A percentile compares a stretch with the other conserved stretches of the same genome.
These are phyloP conservation scores for Neophaeococcomyces mojaviensis DNA, from an alignment of 2,329 filamentous ascomycete species.

Conservation along the genomic window DNA sequence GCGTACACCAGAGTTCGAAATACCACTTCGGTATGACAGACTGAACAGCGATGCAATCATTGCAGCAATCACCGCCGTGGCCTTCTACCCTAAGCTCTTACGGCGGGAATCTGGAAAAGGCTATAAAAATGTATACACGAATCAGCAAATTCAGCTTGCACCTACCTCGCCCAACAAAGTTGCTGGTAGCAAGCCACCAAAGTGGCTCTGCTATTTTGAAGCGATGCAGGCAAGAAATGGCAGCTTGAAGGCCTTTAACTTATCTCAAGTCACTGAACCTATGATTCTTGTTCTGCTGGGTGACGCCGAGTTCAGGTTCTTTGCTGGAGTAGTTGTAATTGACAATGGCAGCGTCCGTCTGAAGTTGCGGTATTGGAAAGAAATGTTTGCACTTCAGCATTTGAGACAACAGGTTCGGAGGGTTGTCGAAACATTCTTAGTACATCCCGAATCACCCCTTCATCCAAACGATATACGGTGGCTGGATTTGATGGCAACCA, in stretches of 20 bases:
- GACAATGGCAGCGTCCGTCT: conserved; percentile 85
- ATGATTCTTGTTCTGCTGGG: conserved; percentile 78
- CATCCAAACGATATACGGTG: background rate
- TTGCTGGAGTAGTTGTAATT: conserved; percentile 75
- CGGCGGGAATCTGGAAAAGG: conserved; percentile 70
- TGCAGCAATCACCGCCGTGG: conserved; percentile 79
- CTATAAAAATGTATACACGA: conserved; percentile 86
- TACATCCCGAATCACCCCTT: background rate
- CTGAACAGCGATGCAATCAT: conserved; percentile 66
- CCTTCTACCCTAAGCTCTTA: conserved; percentile 91
- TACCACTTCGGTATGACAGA: conserved; percentile 24
- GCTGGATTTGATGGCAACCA: conserved; percentile 3
- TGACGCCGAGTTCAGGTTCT: conserved; percentile 84
- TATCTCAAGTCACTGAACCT: conserved; percentile 71
- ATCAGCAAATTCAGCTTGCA: conserved; percentile 80
- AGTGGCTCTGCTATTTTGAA: conserved; percentile 90
- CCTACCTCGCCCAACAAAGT: conserved; percentile 71
- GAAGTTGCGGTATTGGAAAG: conserved; percentile 79
- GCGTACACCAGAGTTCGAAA: conserved; percentile 48
- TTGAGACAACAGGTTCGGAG: conserved; percentile 43
- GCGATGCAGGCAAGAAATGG: conserved; percentile 87
- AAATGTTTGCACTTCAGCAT: conserved; percentile 79
- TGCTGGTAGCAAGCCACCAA: conserved; percentile 36
- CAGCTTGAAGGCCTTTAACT: conserved; percentile 82
- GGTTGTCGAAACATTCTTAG: conserved; percentile 8